phyloP scores from a whole-genome alignment of 305 asterid species.

The Fraxinus baroniana region DNA sequence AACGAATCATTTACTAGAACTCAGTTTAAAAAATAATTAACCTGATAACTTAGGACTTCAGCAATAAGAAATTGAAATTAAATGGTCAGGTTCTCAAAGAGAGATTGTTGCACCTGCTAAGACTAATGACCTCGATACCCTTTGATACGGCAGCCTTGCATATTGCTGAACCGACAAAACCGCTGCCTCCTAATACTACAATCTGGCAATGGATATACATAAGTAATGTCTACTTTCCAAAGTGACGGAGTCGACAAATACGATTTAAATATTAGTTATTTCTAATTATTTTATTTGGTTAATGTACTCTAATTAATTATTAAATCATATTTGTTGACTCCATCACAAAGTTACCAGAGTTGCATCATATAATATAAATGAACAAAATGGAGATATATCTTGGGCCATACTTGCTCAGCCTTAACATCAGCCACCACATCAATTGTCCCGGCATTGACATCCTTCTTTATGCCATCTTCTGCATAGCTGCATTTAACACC shows the following conservation, averaged over 20 bases:
- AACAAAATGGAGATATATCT: constrained; percentile 5
- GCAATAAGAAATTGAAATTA: constrained; percentile 21
- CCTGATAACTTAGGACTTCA: background rate
- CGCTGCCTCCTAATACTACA: constrained; percentile 93
- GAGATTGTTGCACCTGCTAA: constrained; percentile 72
- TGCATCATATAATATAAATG: constrained; percentile 2
- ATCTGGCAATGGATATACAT: constrained; percentile 45
- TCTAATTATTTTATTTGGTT: no score
- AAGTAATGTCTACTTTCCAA: constrained; percentile 15
- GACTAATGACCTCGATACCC: constrained; percentile 89
- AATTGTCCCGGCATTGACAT: constrained; percentile 48
- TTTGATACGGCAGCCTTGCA: constrained; percentile 92
- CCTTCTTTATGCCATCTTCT: constrained; percentile 37
- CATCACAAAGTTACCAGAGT: constrained; percentile 3
- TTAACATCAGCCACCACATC: constrained; percentile 87
- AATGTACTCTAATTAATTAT: no score
- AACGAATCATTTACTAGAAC: constrained; percentile 4
- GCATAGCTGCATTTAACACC: constrained; percentile 71
- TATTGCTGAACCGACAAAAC: constrained; percentile 94
- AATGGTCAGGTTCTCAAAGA: constrained; percentile 24
- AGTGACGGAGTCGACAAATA: background rate
- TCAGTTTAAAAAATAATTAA: background rate
- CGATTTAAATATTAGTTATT: no score
- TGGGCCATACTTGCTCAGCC: constrained; percentile 64
- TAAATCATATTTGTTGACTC: no score